Evolutionary conservation across 305 asterid species (phyloP).

Genomic region (Fraxinus albicans): DNA sequence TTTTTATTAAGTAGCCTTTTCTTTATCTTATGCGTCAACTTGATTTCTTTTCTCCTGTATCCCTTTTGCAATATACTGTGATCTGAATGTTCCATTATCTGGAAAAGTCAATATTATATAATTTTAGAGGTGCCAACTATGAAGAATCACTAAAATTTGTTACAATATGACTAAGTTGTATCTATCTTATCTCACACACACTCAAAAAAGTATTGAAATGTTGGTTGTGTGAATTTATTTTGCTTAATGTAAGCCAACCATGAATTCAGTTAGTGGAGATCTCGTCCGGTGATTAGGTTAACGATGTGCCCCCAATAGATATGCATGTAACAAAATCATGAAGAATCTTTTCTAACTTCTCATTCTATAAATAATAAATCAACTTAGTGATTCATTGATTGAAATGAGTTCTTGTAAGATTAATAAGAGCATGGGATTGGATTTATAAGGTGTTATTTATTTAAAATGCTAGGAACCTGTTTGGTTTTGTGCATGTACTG

Average conservation of each 20-base stretch:
- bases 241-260: neutral
- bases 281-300: neutral
- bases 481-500: neutral
- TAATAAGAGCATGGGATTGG: neutral
- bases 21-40: neutral
- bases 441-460: neutral
- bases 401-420: neutral
- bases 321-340: neutral
- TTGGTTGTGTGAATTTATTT: neutral
- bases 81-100: neutral
- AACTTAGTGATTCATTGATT: neutral
- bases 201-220: neutral
- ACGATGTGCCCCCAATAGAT: neutral
- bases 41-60: neutral
- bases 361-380: neutral
- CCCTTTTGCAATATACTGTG: neutral
- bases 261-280: neutral
- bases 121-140: neutral
- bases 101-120: neutral
- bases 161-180: neutral
- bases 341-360: neutral
- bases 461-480: neutral
- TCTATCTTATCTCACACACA: neutral
- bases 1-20: neutral
- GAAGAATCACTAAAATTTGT: neutral